Percentiles rank a stretch among this genome's conserved stretches.
Evolutionary conservation across 768 basidiomycete species (phyloP).

Genomic region (Aureoboletus auriporus): DNA sequence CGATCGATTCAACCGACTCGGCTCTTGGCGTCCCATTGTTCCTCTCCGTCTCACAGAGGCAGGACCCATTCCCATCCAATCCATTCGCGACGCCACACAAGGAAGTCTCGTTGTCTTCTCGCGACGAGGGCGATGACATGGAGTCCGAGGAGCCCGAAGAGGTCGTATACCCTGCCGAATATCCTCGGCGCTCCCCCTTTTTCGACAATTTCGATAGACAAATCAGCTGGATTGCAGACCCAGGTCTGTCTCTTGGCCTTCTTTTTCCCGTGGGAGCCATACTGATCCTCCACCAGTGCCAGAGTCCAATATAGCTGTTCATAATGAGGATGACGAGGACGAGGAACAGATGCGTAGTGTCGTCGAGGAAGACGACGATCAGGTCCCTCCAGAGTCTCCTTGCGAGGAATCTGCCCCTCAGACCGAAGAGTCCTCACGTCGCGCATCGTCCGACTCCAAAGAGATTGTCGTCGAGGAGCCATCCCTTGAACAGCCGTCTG

Average conservation of each 20-base stretch:
- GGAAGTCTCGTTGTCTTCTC: slow-evolving; percentile 47
- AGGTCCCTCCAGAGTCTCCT: slow-evolving; percentile 50
- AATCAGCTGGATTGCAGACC: slow-evolving; percentile 76
- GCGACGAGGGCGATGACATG: slow-evolving; percentile 52
- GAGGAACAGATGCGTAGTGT: slow-evolving; percentile 34
- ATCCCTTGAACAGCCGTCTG: slow-evolving; percentile 46
- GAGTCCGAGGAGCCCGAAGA: slow-evolving; percentile 46
- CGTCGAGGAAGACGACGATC: slow-evolving; percentile 43
- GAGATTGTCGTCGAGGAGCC: slow-evolving; percentile 64
- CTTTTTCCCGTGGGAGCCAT: slow-evolving; percentile 3
- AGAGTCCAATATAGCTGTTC: slow-evolving; percentile 62
- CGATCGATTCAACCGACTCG: slow-evolving; percentile 42
- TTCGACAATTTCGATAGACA: slow-evolving; percentile 49
- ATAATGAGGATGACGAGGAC: slow-evolving; percentile 47
- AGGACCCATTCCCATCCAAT: slow-evolving; percentile 61
- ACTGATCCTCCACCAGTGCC: slow-evolving; percentile 38
- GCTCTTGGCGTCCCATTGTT: slow-evolving; percentile 50
- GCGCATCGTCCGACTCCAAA: slow-evolving; percentile 55
- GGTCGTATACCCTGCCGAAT: slow-evolving; percentile 60
- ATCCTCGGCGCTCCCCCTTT: slow-evolving; percentile 47
- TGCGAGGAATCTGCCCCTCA: slow-evolving; percentile 43
- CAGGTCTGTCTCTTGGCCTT: slow-evolving; percentile 43
- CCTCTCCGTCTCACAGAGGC: slow-evolving; percentile 39
- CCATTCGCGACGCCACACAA: slow-evolving; percentile 70
- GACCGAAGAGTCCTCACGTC: slow-evolving; percentile 51